Evolutionary conservation across 208 protist genomes (phyloP), one percentile per base, ranked within the genome.

Genomic region (Trypanosoma brucei): DNA sequence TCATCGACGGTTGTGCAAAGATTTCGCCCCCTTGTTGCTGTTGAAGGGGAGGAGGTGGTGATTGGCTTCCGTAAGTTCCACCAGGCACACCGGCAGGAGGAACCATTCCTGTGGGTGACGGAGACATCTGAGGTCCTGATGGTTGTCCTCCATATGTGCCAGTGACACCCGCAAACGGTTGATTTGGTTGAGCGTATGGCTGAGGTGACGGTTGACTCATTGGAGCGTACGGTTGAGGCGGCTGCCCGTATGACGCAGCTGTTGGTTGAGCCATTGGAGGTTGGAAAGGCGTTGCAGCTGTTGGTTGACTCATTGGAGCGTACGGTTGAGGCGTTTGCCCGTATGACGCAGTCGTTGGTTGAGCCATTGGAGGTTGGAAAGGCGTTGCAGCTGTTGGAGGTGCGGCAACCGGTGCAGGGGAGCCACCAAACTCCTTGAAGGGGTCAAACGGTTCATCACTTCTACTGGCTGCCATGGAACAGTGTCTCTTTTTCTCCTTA

Each of bases 1-100:
- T 85, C 9, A 78, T 84, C 35, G 71, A 88, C 8, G 65, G 34
- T 13, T 8, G 5, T 40, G 13, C 36, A 42, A 36, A 42, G n/a
- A 39, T 40, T 49, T 52, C 55, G 40, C 1, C 53, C 57, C 61
- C 35, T 42, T 59, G 55, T 40, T 9, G 49, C 9, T 58, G 69
- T 40, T 57, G 37, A 45, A 34, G 46, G 4, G 30, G 50, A 37
- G 36, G 49, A 9, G 49, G 22, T 6, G 53, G 54, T 33, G n/a
- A 22, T 7, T 6, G 40, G 55, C 48, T 6, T 37, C 40, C 22
- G 33, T 57, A 38, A 14, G 42, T 6, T 14, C 6, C 42, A 46
- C 11, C 11, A 46, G 42, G 42, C 8, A 46, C 42, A 46, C 42
- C 42, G 42, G 42, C 6, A 6, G 42, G 42, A 11, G 8, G 8